phyloP scores from a whole-genome alignment of 345 rosid genomes.

The Pugionium dolabratum region DNA sequence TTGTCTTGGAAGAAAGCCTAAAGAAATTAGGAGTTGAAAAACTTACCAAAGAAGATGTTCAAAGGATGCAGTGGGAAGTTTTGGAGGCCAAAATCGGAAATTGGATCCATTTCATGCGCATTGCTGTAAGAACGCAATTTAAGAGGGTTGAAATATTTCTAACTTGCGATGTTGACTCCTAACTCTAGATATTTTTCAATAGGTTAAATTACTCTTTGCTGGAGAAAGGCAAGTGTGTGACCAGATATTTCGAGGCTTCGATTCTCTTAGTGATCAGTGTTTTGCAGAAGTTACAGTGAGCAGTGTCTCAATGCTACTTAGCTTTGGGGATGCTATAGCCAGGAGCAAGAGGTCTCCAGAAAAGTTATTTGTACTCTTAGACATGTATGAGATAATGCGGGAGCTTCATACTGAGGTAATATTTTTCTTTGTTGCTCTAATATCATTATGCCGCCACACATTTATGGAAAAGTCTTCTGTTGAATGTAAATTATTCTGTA shows the following conservation, averaged over 20 bases:
- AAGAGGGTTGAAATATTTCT: not conserved
- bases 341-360: constrained; percentile 98
- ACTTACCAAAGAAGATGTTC: constrained; percentile 96
- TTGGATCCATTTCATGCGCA: constrained; percentile 99
- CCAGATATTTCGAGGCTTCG: constrained; percentile 87
- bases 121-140: constrained; percentile 67
- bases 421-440: constrained; percentile 15
- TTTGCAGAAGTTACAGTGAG: constrained; percentile 81
- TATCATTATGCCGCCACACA: not conserved
- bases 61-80: constrained; percentile 97
- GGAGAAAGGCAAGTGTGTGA: constrained; percentile 93
- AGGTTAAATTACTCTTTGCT: constrained; percentile 93
- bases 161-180: constrained; percentile 12
- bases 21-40: constrained; percentile 92
- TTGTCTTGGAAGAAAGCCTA: constrained; percentile 83
- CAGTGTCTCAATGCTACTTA: constrained; percentile 88
- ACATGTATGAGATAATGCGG: constrained; percentile 98
- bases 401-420: constrained; percentile 95
- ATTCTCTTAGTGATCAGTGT: constrained; percentile 86
- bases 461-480: not conserved
- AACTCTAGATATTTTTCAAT: constrained; percentile 32
- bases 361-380: constrained; percentile 93
- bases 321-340: constrained; percentile 99
- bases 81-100: constrained; percentile 96
- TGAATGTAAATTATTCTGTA: constrained; percentile 4